Evolutionary conservation across 306 rosid species (phyloP), one percentile per base, ranked within the genome.

Genomic region (Vachellia pachyceras): DNA sequence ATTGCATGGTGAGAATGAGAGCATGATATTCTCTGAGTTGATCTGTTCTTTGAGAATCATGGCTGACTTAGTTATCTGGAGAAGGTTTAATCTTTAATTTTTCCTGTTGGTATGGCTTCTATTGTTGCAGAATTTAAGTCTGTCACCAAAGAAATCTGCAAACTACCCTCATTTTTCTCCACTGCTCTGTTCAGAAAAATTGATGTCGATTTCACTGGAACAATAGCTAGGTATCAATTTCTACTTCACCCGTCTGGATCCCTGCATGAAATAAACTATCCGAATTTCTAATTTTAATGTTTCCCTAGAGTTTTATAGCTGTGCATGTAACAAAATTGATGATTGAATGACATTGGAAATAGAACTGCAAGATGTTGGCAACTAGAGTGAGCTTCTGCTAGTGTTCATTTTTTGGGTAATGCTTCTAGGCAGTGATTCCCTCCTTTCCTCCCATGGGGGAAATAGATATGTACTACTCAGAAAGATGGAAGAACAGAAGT

Each of bases 1-100:
- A 74, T 80, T 88, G 80, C 93, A 86, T 45, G 97, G 97, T 92
- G 85, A 84, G 92, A 83, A 65, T 92, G 85, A 82, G 92, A 83
- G 72, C 67, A 45, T 72, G 80, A 15, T 79, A 77, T 82, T 60
- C 69, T 79, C 33, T 75, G 80, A 22, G 58, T 58, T 75, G 68
- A 33, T 84, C 42, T 45, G 68, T 84, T n/a, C 71, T 71, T 54
- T 87, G 50, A 64, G 55, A 57, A 35, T 67, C 18, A 55, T 55
- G 36, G 15, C 17, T 41, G 55, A 11, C 40, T 75, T 72, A 18
- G 20, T 72, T 80, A 42, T 45, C 50, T 33, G 45, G 74, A 33
- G 61, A 78, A 55, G 69, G 9, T 42, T 45, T 61, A 11, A 17
- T 46, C n/a, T 22, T 85, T 47, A 67, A 41, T 42, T 17, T 69